Evolutionary conservation across 108 stramenopile genomes (phyloP).

Genomic region (Asterionellopsis glacialis): DNA sequence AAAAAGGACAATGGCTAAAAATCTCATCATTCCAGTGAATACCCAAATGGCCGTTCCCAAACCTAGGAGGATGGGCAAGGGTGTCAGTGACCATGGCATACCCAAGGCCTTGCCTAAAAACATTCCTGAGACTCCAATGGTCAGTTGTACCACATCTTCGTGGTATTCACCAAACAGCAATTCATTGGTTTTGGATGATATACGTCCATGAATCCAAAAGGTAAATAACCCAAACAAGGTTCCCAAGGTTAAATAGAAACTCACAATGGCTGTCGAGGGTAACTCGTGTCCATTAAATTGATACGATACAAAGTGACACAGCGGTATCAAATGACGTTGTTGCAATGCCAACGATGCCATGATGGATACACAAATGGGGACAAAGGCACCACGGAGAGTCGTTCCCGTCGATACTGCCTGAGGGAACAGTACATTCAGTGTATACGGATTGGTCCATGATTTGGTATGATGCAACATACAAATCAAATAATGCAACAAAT

Average conservation of each 20-base stretch:
- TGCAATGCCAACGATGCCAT: conserved; percentile 57
- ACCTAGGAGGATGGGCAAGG: conserved; percentile 63
- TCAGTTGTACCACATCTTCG: conserved; percentile 71
- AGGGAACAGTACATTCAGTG: conserved; percentile 28
- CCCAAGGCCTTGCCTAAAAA: conserved; percentile 61
- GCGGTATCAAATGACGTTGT: conserved; percentile 61
- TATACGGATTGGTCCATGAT: conserved; percentile 11
- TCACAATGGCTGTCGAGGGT: conserved; percentile 36
- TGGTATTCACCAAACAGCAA: conserved; percentile 75
- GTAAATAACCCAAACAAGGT: conserved; percentile 38
- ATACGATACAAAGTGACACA: conserved; percentile 56
- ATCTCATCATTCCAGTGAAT: conserved; percentile 57
- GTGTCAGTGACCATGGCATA: conserved; percentile 69
- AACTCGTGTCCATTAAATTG: conserved; percentile 62
- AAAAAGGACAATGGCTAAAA: conserved; percentile 60
- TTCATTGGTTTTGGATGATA: conserved; percentile 38
- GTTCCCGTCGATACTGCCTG: conserved; percentile 15
- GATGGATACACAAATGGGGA: conserved; percentile 43
- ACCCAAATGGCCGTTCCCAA: conserved; percentile 65
- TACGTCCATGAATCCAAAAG: conserved; percentile 58
- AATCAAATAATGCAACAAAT: conserved; percentile 56
- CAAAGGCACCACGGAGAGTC: conserved; percentile 41
- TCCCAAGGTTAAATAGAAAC: conserved; percentile 39
- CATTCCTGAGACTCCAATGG: conserved; percentile 41
- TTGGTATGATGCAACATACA: no score